Conservation (phyloP, 2,329 filamentous ascomycete genomes). For the Colletotrichum musicola region DNA sequence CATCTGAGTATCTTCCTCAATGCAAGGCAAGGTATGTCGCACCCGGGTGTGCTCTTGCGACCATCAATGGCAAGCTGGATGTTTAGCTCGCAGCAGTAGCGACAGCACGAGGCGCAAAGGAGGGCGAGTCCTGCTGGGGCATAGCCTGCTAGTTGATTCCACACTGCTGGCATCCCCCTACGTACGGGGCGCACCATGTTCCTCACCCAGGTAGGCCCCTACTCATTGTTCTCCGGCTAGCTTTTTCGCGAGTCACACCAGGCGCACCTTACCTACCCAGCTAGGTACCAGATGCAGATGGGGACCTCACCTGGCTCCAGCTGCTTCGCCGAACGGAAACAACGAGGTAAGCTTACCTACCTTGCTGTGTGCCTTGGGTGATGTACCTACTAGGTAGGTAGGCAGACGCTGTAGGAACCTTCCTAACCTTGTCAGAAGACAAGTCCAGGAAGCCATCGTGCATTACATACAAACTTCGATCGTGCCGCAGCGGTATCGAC, state of each 20-base stretch:
- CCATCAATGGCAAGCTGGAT: too few relatives aligned
- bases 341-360: too few relatives aligned
- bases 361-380: too few relatives aligned
- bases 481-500: neutral
- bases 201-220: neutral
- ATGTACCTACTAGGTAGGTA: too few relatives aligned
- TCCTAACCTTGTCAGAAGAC: neutral
- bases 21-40: neutral
- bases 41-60: neutral
- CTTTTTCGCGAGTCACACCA: neutral
- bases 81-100: slow-evolving; percentile 6
- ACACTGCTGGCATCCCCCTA: slow-evolving; percentile 24
- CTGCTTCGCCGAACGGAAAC: too few relatives aligned
- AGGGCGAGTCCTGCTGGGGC: slow-evolving; percentile 9
- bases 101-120: slow-evolving; percentile 3
- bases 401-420: too few relatives aligned
- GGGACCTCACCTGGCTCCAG: too few relatives aligned
- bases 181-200: slow-evolving; percentile 15
- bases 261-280: too few relatives aligned
- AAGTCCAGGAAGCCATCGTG: neutral
- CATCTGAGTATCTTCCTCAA: neutral
- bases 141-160: slow-evolving; percentile 18
- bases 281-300: too few relatives aligned
- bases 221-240: neutral
- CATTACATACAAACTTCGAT: neutral